Percentiles rank a stretch among this genome's conserved stretches.
These are phyloP conservation scores for Ogataea dorogensis DNA, from an alignment of 805 yeast genomes.

Conservation along the genomic window DNA sequence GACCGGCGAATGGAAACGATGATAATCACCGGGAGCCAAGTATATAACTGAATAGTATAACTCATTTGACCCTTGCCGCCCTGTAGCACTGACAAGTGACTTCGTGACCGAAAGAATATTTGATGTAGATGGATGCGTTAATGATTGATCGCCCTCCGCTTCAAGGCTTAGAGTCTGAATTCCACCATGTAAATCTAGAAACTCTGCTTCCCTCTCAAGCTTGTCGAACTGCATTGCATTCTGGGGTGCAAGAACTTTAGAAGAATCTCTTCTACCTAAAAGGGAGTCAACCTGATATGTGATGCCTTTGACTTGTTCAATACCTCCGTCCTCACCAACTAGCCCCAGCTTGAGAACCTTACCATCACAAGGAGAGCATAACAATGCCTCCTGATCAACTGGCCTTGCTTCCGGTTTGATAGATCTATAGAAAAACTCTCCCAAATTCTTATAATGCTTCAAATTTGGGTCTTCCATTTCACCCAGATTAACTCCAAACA, in stretches of 20 bases:
- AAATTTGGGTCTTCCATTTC: constrained; percentile 87
- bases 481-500: constrained; percentile 85
- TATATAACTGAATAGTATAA: constrained; percentile 89
- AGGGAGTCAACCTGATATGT: constrained; percentile 87
- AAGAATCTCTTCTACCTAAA: constrained; percentile 56
- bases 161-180: constrained; percentile 40
- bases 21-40: constrained; percentile 98
- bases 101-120: constrained; percentile 25
- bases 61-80: constrained; percentile 45
- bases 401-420: constrained; percentile 80
- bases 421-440: constrained; percentile 87
- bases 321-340: constrained; percentile 65
- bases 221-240: constrained; percentile 36
- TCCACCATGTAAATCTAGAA: constrained; percentile 17
- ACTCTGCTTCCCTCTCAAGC: constrained; percentile 17
- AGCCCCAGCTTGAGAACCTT: constrained; percentile 83
- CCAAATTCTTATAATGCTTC: constrained; percentile 69
- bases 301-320: constrained; percentile 97
- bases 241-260: constrained; percentile 54
- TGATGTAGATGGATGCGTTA: constrained; percentile 29
- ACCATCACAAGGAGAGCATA: constrained; percentile 95
- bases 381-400: constrained; percentile 54
- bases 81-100: constrained; percentile 5
- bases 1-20: constrained; percentile 92
- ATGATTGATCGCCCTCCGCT: constrained; percentile 69